Evolutionary conservation across 2,329 filamentous ascomycete species (phyloP), one percentile per base, ranked within the genome.

Genomic region (Monilinia aucupariae): DNA sequence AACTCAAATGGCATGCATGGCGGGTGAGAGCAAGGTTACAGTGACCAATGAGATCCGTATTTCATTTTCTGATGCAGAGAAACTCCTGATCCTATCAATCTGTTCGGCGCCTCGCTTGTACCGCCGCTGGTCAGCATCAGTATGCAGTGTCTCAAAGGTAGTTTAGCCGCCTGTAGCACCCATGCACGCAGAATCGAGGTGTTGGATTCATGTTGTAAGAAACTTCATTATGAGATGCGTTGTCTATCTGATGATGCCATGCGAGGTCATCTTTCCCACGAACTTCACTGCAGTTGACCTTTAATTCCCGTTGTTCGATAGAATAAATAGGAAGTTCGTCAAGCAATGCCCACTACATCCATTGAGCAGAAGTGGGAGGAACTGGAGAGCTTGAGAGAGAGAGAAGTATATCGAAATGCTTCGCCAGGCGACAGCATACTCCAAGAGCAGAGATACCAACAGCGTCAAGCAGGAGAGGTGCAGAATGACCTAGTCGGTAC

Each of bases 121-220:
- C 41, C 10, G 25, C 41, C 25, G 30, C 39, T 43, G 3, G 2
- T 34, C 25, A 47, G 27, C 41, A 56, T 56, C 13, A 47, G 2
- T 32, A 56, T 56, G 54, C 54, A 56, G 41, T n/a, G 13, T 34
- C 39, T 56, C 54, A 22, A 47, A 56, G 34, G 20, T 41, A 41
- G 54, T 56, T 25, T 56, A 56, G 41, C 47, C 41, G 20, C 20
- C 41, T 56, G 41, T 41, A 56, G 4, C 27, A 56, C 13, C 20
- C 54, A 56, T 56, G 41, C 27, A 34, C 27, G 43, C 6, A 3
- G 13, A 7, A 20, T 47, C 10, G 20, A 32, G 7, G 49, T 13
- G 30, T n/a, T 30, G 37, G 20, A 30, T 30, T 7, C 25, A 5
- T 32, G 52, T 34, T 22, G 27, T 34, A 15, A n/a, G 13, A 17